Evolutionary conservation across 73 alveolate genomes (phyloP).

Genomic region (Paramecium sonneborni): DNA sequence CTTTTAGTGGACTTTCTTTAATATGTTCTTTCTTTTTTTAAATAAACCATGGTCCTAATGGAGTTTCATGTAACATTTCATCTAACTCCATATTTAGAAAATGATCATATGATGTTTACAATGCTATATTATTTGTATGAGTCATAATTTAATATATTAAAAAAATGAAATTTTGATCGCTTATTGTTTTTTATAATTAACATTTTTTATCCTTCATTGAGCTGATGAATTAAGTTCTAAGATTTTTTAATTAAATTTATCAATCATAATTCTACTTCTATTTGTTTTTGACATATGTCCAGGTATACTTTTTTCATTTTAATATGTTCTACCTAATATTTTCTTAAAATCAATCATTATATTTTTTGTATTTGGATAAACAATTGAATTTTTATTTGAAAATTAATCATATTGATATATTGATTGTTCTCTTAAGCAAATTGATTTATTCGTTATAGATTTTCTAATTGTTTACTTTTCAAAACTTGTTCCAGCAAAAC

Average conservation of each 20-base stretch:
- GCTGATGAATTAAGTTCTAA: not conserved
- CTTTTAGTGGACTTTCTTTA: not conserved
- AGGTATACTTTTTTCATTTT: not conserved
- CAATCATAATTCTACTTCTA: slow-evolving; percentile 1
- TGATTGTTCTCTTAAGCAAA: not conserved
- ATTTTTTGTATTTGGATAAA: not conserved
- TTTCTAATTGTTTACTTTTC: not conserved
- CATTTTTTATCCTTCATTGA: not conserved
- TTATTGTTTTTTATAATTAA: not conserved
- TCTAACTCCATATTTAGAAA: not conserved
- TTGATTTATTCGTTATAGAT: not conserved
- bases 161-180: not conserved
- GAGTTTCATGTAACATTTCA: not conserved
- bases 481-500: slow-evolving; percentile 12
- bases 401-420: not conserved
- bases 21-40: not conserved
- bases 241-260: not conserved
- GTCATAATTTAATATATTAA: not conserved
- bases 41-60: slow-evolving; percentile 28
- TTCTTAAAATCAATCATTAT: not conserved
- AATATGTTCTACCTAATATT: not conserved
- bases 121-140: not conserved
- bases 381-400: not conserved
- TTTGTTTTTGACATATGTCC: not conserved
- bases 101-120: not conserved